phyloP scores from a whole-genome alignment of 2,329 filamentous ascomycete genomes.

The Fusarium heterosporum region DNA sequence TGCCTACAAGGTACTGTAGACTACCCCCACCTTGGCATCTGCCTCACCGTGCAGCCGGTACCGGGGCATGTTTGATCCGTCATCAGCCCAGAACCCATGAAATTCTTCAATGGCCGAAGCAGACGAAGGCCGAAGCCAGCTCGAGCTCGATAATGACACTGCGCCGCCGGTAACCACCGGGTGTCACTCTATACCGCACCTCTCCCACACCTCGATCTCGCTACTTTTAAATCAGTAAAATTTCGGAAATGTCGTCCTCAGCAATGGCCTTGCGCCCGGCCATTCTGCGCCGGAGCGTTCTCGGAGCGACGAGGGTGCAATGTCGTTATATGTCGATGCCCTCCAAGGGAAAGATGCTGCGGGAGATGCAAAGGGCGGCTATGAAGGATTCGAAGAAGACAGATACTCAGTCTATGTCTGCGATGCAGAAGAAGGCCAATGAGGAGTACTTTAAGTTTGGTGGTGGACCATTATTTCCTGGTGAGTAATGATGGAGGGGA shows the following conservation, averaged over 20 bases:
- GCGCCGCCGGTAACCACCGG: slow-evolving; percentile 44
- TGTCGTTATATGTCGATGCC: slow-evolving; percentile 47
- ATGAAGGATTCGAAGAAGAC: slow-evolving; percentile 42
- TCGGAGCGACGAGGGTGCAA: slow-evolving; percentile 39
- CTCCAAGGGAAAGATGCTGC: slow-evolving; percentile 43
- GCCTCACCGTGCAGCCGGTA: neutral
- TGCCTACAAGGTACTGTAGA: fast-evolving
- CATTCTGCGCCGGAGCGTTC: slow-evolving; percentile 36
- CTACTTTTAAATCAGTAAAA: neutral
- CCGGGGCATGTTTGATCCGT: slow-evolving; percentile 41
- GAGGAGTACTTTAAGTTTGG: slow-evolving; percentile 51
- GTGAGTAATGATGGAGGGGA: slow-evolving; percentile 36
- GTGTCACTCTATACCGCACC: slow-evolving; percentile 3
- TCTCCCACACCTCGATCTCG: slow-evolving; percentile 3
- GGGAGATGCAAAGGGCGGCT: slow-evolving; percentile 47
- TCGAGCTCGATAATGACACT: slow-evolving; percentile 44
- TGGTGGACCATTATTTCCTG: slow-evolving; percentile 52
- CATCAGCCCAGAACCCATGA: slow-evolving; percentile 41
- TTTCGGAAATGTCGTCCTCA: slow-evolving; percentile 35
- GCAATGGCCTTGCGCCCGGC: slow-evolving; percentile 41
- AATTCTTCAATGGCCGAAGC: slow-evolving; percentile 40
- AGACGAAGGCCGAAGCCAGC: slow-evolving; percentile 12
- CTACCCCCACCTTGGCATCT: slow-evolving; percentile 14
- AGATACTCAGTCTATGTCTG: slow-evolving; percentile 48
- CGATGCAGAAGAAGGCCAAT: slow-evolving; percentile 49